A percentile compares a stretch with the other conserved stretches of the same genome.
phyloP scores from a whole-genome alignment of 495 filamentous ascomycete genomes.

The Hypoxylon lienhwacheense region DNA sequence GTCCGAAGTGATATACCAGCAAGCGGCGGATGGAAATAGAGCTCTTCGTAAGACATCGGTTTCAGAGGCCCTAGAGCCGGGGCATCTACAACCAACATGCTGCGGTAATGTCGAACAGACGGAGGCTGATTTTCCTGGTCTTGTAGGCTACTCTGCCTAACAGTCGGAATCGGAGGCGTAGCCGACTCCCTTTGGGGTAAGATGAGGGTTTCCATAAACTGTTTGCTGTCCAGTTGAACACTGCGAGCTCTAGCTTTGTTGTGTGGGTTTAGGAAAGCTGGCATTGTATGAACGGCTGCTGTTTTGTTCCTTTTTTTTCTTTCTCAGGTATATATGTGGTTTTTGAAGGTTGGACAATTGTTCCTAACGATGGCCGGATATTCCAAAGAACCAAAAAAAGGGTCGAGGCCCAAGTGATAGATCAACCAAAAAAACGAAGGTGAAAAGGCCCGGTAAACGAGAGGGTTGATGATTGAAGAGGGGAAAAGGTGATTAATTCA shows the following conservation, averaged over 20 bases:
- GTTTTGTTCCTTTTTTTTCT: constrained; percentile 11
- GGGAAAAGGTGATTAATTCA: constrained; percentile 29
- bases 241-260: constrained; percentile 48
- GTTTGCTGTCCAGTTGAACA: constrained; percentile 49
- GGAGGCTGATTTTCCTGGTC: constrained; percentile 39
- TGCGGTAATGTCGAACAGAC: constrained; percentile 48
- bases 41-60: constrained; percentile 52
- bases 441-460: constrained; percentile 13
- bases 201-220: constrained; percentile 31
- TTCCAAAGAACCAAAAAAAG: constrained; percentile 44
- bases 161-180: constrained; percentile 31
- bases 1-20: constrained; percentile 44
- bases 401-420: constrained; percentile 42
- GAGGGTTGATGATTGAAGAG: constrained; percentile 25
- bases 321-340: constrained; percentile 15
- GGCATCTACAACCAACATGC: constrained; percentile 54
- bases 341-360: constrained; percentile 35
- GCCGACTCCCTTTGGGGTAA: constrained; percentile 25
- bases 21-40: constrained; percentile 40
- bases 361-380: constrained; percentile 40
- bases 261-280: constrained; percentile 48
- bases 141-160: constrained; percentile 43
- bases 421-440: constrained; percentile 36
- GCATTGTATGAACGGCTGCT: constrained; percentile 35
- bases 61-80: constrained; percentile 49